Evolutionary conservation across 768 basidiomycete genomes (phyloP), one percentile per base, ranked within the genome.

Genomic region (Trametes punicea): DNA sequence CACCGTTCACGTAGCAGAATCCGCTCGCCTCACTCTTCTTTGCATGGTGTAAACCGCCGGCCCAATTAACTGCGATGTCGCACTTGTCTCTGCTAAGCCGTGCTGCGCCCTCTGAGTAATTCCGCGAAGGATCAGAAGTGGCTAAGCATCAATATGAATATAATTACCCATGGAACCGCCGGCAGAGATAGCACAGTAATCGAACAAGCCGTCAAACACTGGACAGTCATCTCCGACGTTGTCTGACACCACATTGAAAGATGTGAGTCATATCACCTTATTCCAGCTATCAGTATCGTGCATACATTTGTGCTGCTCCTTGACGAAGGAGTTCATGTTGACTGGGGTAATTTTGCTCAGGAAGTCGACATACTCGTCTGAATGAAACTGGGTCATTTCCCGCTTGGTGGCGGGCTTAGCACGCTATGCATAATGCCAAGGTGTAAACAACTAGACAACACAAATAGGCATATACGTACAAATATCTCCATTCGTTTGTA

Each of bases 401-500:
- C 97, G 89, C 74, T 97, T 97, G 2, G 97, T 99, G 7, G 97
- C 97, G 6, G 97, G 97, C 80, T 99, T 99, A 4, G 97, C 97
- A 57, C 97, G 85, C 97, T 99, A 65, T 25, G 41, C 7, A 7
- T 3, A 13, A 9, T 4, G 34, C 10, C 2, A n/a, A 27, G n/a
- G 9, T 27, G 16, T 20, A 4, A 20, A 23, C 20, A 18, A 23
- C 15, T 21, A 20, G 21, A 23, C 36, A 23, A n/a, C 18, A 3
- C 5, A 55, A 34, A 47, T 38, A 53, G 23, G 31, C 52, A n/a
- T 31, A 33, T 16, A 79, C 97, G 64, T 67, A 98, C 97, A 65
- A 98, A 99, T 62, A 99, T 99, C 73, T 99, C 97, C 97, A 99
- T 99, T 74, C 94, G 94, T 74, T 98, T 98, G 77, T 99, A 99